phyloP scores from a whole-genome alignment of 1,284 basidiomycete species.

The Rhodotorula sp. region DNA sequence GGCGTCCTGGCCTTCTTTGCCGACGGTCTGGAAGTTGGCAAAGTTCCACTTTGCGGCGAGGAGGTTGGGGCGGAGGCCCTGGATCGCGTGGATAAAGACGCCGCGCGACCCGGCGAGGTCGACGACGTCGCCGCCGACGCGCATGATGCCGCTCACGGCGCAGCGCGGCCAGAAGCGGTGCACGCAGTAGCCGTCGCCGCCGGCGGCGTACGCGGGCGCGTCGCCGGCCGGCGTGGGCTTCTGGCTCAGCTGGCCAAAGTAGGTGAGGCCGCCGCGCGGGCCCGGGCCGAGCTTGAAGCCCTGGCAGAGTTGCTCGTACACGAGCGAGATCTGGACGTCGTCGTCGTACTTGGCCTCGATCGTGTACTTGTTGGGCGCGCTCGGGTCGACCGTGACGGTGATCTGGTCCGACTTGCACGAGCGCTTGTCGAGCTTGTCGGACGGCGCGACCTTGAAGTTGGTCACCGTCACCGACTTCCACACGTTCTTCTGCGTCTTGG shows the following conservation, averaged over 20 bases:
- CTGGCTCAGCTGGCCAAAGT: conserved; percentile 65
- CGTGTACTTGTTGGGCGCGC: conserved; percentile 66
- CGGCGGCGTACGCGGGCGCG: conserved; percentile 56
- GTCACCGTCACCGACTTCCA: conserved; percentile 91
- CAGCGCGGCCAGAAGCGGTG: conserved; percentile 88
- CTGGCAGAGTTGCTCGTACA: conserved; percentile 69
- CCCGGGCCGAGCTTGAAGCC: conserved; percentile 94
- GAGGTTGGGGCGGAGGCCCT: conserved; percentile 96
- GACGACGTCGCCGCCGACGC: conserved; percentile 65
- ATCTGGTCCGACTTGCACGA: conserved; percentile 89
- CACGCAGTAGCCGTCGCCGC: conserved; percentile 76
- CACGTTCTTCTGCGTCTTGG: conserved; percentile 62
- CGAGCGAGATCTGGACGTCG: conserved; percentile 78
- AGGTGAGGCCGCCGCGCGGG: conserved; percentile 81
- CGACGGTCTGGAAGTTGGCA: conserved; percentile 68
- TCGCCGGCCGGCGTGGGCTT: conserved; percentile 57
- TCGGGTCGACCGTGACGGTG: conserved; percentile 63
- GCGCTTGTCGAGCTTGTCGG: conserved; percentile 66
- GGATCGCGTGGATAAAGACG: conserved; percentile 94
- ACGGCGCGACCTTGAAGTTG: conserved; percentile 75
- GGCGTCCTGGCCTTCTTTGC: conserved; percentile 58
- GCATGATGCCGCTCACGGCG: conserved; percentile 62
- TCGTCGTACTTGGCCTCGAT: conserved; percentile 78
- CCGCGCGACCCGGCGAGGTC: conserved; percentile 69
- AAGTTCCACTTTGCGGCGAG: conserved; percentile 97